A percentile compares a stretch with the other conserved stretches of the same genome.
These are phyloP conservation scores for Scheffersomyces titani DNA, from an alignment of 1,139 yeast species.

Conservation along the genomic window DNA sequence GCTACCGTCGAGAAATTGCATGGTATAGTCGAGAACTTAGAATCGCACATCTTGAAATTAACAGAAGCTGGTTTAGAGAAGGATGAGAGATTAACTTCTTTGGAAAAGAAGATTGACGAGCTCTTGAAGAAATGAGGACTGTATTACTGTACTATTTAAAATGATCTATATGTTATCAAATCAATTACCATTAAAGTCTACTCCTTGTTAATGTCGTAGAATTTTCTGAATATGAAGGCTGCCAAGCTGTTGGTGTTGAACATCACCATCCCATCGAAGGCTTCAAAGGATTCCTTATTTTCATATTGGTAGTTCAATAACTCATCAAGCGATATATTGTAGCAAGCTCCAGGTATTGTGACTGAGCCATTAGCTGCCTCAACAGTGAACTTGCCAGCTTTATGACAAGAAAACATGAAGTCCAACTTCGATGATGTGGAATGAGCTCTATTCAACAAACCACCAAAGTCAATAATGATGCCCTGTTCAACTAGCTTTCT, in stretches of 20 bases:
- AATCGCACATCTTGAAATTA: constrained; percentile 53
- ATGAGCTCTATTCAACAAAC: constrained; percentile 41
- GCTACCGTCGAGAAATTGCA: constrained; percentile 70
- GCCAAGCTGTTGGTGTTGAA: constrained; percentile 68
- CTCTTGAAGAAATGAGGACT: constrained; percentile 27
- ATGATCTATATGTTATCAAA: not conserved
- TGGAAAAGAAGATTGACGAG: constrained; percentile 45
- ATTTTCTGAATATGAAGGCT: constrained; percentile 69
- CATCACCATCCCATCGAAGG: constrained; percentile 66
- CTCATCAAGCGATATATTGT: constrained; percentile 63
- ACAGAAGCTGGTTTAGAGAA: constrained; percentile 58
- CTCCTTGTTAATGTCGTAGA: constrained; percentile 49
- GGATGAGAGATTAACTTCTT: constrained; percentile 54
- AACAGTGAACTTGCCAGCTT: constrained; percentile 69
- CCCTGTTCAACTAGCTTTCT: constrained; percentile 76
- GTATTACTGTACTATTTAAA: not conserved
- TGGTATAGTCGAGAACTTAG: constrained; percentile 54
- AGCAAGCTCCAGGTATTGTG: constrained; percentile 53
- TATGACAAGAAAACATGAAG: constrained; percentile 76
- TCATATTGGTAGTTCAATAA: constrained; percentile 69
- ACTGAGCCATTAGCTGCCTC: constrained; percentile 57
- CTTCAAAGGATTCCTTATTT: constrained; percentile 46
- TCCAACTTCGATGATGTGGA: constrained; percentile 63
- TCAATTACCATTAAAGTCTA: not conserved
- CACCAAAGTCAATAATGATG: constrained; percentile 60